phyloP scores from a whole-genome alignment of 805 yeast species.

The Clavispora phyllophila region DNA sequence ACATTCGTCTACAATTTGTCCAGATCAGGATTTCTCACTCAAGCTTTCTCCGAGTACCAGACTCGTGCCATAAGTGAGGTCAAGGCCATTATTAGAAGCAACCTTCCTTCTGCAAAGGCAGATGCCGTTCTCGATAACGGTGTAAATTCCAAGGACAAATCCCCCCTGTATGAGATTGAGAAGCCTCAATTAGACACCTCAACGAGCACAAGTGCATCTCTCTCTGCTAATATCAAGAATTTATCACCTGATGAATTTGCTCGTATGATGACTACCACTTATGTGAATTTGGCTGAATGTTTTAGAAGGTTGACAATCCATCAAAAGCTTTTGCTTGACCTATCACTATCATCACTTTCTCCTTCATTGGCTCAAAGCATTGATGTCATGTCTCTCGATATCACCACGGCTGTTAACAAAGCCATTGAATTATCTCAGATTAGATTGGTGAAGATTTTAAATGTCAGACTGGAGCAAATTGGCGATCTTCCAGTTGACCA shows the following conservation, averaged over 20 bases:
- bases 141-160: slow-evolving; percentile 3
- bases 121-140: neutral
- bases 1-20: slow-evolving; percentile 51
- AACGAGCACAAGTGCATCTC: slow-evolving; percentile 12
- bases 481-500: slow-evolving; percentile 52
- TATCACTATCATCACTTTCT: slow-evolving; percentile 43
- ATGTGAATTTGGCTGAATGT: slow-evolving; percentile 63
- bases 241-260: slow-evolving; percentile 75
- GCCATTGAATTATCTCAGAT: slow-evolving; percentile 70
- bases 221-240: slow-evolving; percentile 48
- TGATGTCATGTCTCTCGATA: slow-evolving; percentile 59
- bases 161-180: slow-evolving; percentile 1
- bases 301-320: slow-evolving; percentile 70
- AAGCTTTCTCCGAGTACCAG: slow-evolving; percentile 61
- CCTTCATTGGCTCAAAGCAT: slow-evolving; percentile 15
- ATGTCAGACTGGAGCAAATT: slow-evolving; percentile 70
- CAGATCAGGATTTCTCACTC: slow-evolving; percentile 54
- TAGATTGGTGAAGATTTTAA: slow-evolving; percentile 71
- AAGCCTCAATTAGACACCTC: neutral
- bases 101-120: slow-evolving; percentile 5
- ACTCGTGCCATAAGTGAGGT: slow-evolving; percentile 66
- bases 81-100: slow-evolving; percentile 58
- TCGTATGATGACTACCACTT: slow-evolving; percentile 57
- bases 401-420: slow-evolving; percentile 57
- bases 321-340: slow-evolving; percentile 71